phyloP scores from a whole-genome alignment of 1,284 basidiomycete species.

The Malassezia nana region DNA sequence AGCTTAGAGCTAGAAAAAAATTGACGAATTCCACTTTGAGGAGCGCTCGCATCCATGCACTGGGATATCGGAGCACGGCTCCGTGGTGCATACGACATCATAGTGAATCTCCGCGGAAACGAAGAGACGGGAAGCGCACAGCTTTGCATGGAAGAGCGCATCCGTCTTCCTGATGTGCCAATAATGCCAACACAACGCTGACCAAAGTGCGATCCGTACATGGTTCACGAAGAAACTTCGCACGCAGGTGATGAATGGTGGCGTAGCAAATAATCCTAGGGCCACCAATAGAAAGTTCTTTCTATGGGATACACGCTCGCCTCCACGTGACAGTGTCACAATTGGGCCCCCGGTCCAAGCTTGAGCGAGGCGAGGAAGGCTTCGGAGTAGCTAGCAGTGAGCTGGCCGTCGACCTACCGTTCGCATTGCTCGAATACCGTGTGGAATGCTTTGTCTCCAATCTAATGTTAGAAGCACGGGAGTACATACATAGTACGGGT shows the following conservation, averaged over 20 bases:
- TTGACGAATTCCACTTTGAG: background rate
- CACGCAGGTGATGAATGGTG: background rate
- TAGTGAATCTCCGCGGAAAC: background rate
- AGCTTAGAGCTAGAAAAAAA: background rate
- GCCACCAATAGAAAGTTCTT: constrained; percentile 7
- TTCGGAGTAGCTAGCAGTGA: constrained; percentile 17
- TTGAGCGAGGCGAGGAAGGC: constrained; percentile 19
- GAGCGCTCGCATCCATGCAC: background rate
- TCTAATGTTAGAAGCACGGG: background rate
- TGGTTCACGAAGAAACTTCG: background rate
- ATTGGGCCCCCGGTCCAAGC: constrained; percentile 3
- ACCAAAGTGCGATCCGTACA: constrained; percentile 6
- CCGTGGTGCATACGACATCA: background rate
- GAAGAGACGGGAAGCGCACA: background rate
- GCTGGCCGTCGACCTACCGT: constrained; percentile 43
- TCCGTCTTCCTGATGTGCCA: background rate
- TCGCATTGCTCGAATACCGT: constrained; percentile 49
- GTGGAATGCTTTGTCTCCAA: constrained; percentile 13
- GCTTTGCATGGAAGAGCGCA: background rate
- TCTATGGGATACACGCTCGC: background rate
- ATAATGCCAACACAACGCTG: constrained; percentile 4
- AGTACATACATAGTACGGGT: constrained; percentile 18
- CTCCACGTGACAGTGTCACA: constrained; percentile 15
- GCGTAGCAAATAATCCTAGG: background rate
- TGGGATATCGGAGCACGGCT: background rate